phyloP scores from a whole-genome alignment of 768 basidiomycete genomes.

The Cyathus striatus region DNA sequence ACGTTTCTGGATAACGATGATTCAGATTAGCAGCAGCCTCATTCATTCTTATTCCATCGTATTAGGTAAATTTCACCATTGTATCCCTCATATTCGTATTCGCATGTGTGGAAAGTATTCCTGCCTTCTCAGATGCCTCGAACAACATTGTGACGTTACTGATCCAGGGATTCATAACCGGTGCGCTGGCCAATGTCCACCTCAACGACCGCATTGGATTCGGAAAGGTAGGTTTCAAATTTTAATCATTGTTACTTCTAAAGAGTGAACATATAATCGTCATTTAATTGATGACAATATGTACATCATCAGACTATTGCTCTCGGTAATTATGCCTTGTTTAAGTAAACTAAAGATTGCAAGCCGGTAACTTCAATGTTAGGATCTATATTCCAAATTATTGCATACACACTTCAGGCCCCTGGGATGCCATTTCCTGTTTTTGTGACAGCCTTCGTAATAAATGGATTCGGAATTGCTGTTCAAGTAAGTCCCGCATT shows the following conservation, averaged over 20 bases:
- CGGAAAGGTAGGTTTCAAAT: too few species aligned
- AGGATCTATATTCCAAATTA: slow-evolving; percentile 49
- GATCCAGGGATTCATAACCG: slow-evolving; percentile 37
- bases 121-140: neutral
- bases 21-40: neutral
- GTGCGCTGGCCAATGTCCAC: slow-evolving; percentile 34
- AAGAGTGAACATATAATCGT: too few species aligned
- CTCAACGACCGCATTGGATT: too few species aligned
- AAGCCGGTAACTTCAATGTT: neutral
- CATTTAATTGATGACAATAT: too few species aligned
- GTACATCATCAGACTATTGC: slow-evolving; percentile 16
- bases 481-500: slow-evolving; percentile 47
- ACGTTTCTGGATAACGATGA: slow-evolving; percentile 16
- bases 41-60: neutral
- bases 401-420: slow-evolving; percentile 49
- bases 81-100: slow-evolving; percentile 59
- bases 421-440: slow-evolving; percentile 61
- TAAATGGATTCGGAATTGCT: slow-evolving; percentile 39
- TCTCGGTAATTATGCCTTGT: slow-evolving; percentile 12
- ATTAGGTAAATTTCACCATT: slow-evolving; percentile 42
- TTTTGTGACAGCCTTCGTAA: slow-evolving; percentile 42
- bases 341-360: neutral
- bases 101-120: slow-evolving; percentile 27
- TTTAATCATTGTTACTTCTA: too few species aligned
- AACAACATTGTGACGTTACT: neutral